Evolutionary conservation across 192 early-diverging fungal species (phyloP).

Genomic region (Rhizophagus sp.): DNA sequence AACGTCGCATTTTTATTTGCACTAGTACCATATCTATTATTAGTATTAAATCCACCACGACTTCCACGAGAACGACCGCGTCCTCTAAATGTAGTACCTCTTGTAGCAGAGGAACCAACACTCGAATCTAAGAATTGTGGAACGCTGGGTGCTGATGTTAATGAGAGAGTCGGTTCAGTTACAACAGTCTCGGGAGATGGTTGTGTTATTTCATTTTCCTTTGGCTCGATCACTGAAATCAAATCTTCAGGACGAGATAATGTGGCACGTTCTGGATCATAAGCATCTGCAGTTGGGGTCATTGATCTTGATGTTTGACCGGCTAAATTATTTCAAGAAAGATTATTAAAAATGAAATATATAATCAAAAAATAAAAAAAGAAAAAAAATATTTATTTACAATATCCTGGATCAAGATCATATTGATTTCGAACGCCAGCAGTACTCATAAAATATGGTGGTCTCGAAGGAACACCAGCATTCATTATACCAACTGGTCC

Average conservation of each 20-base stretch:
- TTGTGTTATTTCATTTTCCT: slow-evolving; percentile 21
- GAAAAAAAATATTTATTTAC: slow-evolving; percentile 4
- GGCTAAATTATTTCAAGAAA: background rate
- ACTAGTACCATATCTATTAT: slow-evolving; percentile 35
- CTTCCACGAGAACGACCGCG: slow-evolving; percentile 49
- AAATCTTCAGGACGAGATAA: slow-evolving; percentile 35
- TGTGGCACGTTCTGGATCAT: slow-evolving; percentile 53
- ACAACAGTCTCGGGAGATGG: background rate
- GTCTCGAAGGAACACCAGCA: slow-evolving; percentile 35
- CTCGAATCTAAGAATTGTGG: slow-evolving; percentile 31
- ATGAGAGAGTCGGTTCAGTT: background rate
- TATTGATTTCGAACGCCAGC: slow-evolving; percentile 31
- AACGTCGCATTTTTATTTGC: slow-evolving; percentile 52
- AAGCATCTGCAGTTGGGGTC: slow-evolving; percentile 43
- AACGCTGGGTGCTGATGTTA: slow-evolving; percentile 3
- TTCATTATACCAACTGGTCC: slow-evolving; percentile 40
- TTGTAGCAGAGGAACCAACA: slow-evolving; percentile 20
- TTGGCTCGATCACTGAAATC: background rate
- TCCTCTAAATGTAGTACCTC: slow-evolving; percentile 40
- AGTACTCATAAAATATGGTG: slow-evolving; percentile 47
- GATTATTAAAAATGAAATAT: background rate
- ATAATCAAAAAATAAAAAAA: background rate
- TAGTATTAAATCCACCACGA: slow-evolving; percentile 38
- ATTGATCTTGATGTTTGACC: slow-evolving; percentile 21
- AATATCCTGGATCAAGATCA: slow-evolving; percentile 23